A percentile compares a stretch with the other conserved stretches of the same genome.
Conservation (phyloP, 1,284 basidiomycete species). For the Testicularia cyperi region DNA sequence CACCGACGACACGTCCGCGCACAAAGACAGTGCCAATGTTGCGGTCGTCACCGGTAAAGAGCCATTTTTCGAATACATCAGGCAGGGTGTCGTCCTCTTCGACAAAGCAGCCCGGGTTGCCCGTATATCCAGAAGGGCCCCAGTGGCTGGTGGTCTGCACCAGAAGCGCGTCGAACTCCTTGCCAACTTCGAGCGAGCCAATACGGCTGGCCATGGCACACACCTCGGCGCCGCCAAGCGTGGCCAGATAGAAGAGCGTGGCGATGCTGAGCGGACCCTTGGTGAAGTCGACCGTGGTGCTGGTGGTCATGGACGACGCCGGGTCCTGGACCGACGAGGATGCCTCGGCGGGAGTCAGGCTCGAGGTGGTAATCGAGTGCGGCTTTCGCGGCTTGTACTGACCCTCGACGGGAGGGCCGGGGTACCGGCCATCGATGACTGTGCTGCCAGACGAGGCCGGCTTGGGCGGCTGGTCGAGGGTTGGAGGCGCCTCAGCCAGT, state of each 20-base stretch:
- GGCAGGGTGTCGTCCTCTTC: constrained; percentile 60
- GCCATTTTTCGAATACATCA: constrained; percentile 51
- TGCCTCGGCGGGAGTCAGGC: constrained; percentile 17
- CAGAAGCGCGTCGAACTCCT: constrained; percentile 86
- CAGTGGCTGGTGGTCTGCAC: constrained; percentile 66
- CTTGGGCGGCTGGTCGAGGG: constrained; percentile 16
- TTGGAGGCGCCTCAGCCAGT: constrained; percentile 7
- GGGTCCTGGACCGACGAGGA: constrained; percentile 19
- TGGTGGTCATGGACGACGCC: constrained; percentile 15
- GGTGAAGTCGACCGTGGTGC: constrained; percentile 63
- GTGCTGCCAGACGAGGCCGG: constrained; percentile 23
- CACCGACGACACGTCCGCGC: constrained; percentile 76
- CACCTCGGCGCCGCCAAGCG: constrained; percentile 83
- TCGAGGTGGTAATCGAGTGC: constrained; percentile 25
- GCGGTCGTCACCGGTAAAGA: constrained; percentile 70
- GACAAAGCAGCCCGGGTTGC: constrained; percentile 70
- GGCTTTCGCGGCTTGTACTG: constrained; percentile 32
- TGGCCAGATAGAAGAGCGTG: constrained; percentile 84
- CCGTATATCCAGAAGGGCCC: constrained; percentile 53
- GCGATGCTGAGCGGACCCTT: constrained; percentile 72
- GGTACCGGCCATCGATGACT: constrained; percentile 26
- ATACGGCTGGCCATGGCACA: constrained; percentile 72
- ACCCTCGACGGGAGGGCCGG: constrained; percentile 29
- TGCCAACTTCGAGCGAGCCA: constrained; percentile 79
- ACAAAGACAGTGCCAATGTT: constrained; percentile 85